Evolutionary conservation across 805 yeast genomes (phyloP).

Genomic region (Priceomyces haplophilus): DNA sequence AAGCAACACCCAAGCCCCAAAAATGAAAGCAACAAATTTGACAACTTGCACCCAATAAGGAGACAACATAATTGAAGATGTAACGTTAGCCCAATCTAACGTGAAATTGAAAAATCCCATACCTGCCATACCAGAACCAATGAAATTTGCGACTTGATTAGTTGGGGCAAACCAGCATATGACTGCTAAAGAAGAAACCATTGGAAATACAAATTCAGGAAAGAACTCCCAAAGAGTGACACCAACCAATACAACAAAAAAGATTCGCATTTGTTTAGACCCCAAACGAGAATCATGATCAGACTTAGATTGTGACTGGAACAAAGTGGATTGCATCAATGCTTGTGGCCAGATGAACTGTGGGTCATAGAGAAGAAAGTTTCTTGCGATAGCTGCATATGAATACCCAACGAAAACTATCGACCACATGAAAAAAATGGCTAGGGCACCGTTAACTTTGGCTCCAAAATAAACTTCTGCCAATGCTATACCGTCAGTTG

Average conservation of each 20-base stretch:
- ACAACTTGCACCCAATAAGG: slow-evolving; percentile 54
- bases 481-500: slow-evolving; percentile 45
- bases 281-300: slow-evolving; percentile 16
- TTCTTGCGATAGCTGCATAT: slow-evolving; percentile 49
- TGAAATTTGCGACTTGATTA: slow-evolving; percentile 37
- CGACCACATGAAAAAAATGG: slow-evolving; percentile 48
- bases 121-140: slow-evolving; percentile 54
- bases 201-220: slow-evolving; percentile 48
- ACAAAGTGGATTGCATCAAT: slow-evolving; percentile 49
- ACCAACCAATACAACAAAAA: slow-evolving; percentile 30
- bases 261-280: slow-evolving; percentile 34
- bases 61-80: slow-evolving; percentile 47
- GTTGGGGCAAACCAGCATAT: slow-evolving; percentile 49
- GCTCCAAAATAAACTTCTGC: slow-evolving; percentile 44
- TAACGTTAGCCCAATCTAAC: slow-evolving; percentile 53
- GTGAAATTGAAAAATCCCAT: slow-evolving; percentile 48
- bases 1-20: slow-evolving; percentile 48
- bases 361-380: slow-evolving; percentile 45
- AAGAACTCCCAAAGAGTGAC: slow-evolving; percentile 47
- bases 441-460: slow-evolving; percentile 32
- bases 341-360: slow-evolving; percentile 51
- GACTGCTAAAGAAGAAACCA: slow-evolving; percentile 47
- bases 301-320: slow-evolving; percentile 27
- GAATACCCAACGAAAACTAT: slow-evolving; percentile 54
- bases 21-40: slow-evolving; percentile 45